phyloP scores from a whole-genome alignment of 2,329 filamentous ascomycete species.

The Pestalotiopsis sp. region DNA sequence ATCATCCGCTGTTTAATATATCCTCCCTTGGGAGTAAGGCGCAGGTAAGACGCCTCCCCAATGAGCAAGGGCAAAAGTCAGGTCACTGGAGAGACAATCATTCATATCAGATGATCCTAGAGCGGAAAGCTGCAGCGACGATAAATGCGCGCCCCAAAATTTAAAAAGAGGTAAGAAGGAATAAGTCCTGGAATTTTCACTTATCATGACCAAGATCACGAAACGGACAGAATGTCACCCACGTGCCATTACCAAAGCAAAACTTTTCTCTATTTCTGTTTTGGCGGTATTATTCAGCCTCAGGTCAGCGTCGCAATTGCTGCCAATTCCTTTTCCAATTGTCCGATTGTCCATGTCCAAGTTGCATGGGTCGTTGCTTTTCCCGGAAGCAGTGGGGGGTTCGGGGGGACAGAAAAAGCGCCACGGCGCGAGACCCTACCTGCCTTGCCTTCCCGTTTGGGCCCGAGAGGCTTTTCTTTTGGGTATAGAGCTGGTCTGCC shows the following conservation, averaged over 20 bases:
- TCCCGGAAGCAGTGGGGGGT: not conserved
- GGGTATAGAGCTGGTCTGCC: too few species aligned
- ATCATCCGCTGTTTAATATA: not conserved
- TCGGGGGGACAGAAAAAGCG: not conserved
- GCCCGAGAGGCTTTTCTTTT: too few species aligned
- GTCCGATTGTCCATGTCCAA: not conserved
- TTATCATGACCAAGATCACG: too few species aligned
- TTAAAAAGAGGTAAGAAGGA: too few species aligned
- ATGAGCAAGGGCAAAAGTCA: not conserved
- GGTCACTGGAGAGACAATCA: not conserved
- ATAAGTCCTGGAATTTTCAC: too few species aligned
- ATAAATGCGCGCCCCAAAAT: not conserved
- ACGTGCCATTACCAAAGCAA: not conserved
- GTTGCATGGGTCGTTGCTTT: not conserved
- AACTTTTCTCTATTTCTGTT: not conserved
- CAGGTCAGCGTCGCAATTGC: not conserved
- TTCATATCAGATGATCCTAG: not conserved
- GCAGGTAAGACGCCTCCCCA: not conserved
- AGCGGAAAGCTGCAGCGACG: not conserved
- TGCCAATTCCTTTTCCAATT: too few species aligned
- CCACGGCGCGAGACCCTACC: not conserved
- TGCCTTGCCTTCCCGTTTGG: not conserved
- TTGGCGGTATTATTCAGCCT: not conserved
- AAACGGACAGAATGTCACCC: not conserved
- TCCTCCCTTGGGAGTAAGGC: not conserved